Evolutionary conservation across 2,329 filamentous ascomycete genomes (phyloP).

Genomic region (Epichloe bromicola): DNA sequence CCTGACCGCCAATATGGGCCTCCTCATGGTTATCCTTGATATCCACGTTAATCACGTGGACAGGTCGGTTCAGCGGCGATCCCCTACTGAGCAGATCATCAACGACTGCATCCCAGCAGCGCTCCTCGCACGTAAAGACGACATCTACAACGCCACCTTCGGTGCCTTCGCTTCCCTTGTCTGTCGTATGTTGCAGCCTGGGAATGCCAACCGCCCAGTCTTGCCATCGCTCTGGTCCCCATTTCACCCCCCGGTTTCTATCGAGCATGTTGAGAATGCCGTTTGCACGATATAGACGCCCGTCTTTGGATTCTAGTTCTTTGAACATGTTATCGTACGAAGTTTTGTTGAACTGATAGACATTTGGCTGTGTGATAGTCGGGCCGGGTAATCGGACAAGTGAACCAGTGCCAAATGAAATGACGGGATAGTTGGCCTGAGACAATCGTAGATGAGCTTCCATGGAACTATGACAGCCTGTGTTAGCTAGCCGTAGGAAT

Average conservation of each 20-base stretch:
- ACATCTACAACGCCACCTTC: constrained; percentile 87
- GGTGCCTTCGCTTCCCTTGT: constrained; percentile 67
- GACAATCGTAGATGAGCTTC: constrained; percentile 94
- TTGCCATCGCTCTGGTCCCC: constrained; percentile 93
- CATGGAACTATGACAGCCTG: constrained; percentile 41
- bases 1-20: constrained; percentile 76
- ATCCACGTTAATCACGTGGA: constrained; percentile 97
- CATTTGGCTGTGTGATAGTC: constrained; percentile 83
- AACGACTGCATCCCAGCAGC: constrained; percentile 95
- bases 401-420: constrained; percentile 93
- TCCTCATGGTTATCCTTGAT: constrained; percentile 98
- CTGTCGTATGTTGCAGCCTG: constrained; percentile 58
- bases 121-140: constrained; percentile 93
- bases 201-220: constrained; percentile 89
- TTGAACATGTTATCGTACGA: constrained; percentile 93
- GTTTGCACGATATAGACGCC: constrained; percentile 77
- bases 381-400: constrained; percentile 88
- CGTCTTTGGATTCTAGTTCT: constrained; percentile 76
- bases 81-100: constrained; percentile 85
- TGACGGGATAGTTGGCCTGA: constrained; percentile 79
- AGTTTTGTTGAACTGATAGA: constrained; percentile 95
- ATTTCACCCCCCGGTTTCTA: constrained; percentile 83
- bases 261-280: constrained; percentile 93
- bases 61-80: constrained; percentile 74
- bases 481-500: not conserved